These are phyloP conservation scores for Wallemia hederae DNA, from an alignment of 1,284 basidiomycete genomes.

Conservation along the genomic window DNA sequence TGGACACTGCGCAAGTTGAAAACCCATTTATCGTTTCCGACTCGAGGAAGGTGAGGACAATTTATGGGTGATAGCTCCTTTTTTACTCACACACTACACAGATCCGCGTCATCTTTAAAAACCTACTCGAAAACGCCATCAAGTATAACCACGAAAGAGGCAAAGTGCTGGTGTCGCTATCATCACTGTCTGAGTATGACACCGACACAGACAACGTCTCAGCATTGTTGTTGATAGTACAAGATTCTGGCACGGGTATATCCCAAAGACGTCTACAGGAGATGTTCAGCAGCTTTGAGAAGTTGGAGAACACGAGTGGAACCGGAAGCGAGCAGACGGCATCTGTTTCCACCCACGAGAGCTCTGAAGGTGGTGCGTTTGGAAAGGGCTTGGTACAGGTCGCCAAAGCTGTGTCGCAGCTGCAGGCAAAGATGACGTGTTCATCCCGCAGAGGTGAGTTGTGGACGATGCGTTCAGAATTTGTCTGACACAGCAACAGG, in stretches of 20 bases:
- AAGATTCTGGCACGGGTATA: background rate
- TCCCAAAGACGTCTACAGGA: background rate
- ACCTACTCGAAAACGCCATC: background rate
- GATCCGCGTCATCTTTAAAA: background rate
- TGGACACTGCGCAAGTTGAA: slow-evolving; percentile 39
- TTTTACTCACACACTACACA: too few relatives aligned
- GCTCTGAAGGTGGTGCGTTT: background rate
- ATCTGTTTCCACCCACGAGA: background rate
- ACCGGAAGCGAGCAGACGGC: background rate
- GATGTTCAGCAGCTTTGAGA: background rate
- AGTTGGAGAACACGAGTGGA: background rate
- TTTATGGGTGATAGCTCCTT: background rate
- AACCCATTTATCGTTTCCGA: background rate
- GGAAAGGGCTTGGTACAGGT: background rate
- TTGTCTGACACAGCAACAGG: background rate
- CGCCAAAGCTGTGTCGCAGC: background rate
- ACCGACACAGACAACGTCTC: background rate
- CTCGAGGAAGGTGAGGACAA: background rate
- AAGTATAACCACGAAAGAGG: background rate
- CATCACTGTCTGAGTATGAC: background rate
- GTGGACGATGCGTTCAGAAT: background rate
- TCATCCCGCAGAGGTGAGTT: background rate
- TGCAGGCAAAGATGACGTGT: background rate
- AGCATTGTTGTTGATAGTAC: background rate
- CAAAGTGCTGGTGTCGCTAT: background rate